Evolutionary conservation across 768 basidiomycete genomes (phyloP).

Genomic region (Termitomyces bulborhizus): DNA sequence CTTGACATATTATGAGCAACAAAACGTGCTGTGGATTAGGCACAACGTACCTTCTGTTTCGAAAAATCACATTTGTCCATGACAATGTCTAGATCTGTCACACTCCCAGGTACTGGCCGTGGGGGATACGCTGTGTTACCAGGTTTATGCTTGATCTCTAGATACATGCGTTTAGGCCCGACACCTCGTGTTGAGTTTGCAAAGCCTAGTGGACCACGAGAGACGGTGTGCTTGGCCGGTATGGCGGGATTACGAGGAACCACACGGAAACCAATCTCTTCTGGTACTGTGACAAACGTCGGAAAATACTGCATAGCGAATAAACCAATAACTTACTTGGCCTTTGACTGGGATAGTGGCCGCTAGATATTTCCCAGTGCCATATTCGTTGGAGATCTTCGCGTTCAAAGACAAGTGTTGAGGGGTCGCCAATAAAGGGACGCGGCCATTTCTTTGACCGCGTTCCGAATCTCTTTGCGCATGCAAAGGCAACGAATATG

Average conservation of each 20-base stretch:
- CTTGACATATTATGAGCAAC: conserved; percentile 40
- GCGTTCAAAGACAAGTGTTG: conserved; percentile 69
- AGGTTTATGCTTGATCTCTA: conserved; percentile 58
- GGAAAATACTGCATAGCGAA: not conserved
- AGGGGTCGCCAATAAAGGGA: conserved; percentile 47
- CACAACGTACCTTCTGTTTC: conserved; percentile 52
- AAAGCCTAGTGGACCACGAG: conserved; percentile 41
- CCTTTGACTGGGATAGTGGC: conserved; percentile 86
- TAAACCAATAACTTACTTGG: conserved; percentile 48
- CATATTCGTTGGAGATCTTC: conserved; percentile 88
- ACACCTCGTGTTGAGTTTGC: conserved; percentile 51
- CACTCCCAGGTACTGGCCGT: conserved; percentile 76
- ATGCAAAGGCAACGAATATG: conserved; percentile 52
- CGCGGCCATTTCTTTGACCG: conserved; percentile 60
- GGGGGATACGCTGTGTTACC: conserved; percentile 78
- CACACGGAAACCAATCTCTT: conserved; percentile 51
- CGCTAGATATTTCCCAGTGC: conserved; percentile 92
- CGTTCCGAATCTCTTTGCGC: conserved; percentile 55
- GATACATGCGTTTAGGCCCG: conserved; percentile 75
- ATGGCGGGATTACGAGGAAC: conserved; percentile 70
- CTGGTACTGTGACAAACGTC: conserved; percentile 49
- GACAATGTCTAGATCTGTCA: conserved; percentile 83
- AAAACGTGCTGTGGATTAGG: not conserved
- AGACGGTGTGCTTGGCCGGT: conserved; percentile 43
- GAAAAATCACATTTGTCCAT: conserved; percentile 94